A percentile compares a stretch with the other conserved stretches of the same genome.
These are phyloP conservation scores for Miamiensis avidus DNA, from an alignment of 169 alveolate species.

Conservation along the genomic window DNA sequence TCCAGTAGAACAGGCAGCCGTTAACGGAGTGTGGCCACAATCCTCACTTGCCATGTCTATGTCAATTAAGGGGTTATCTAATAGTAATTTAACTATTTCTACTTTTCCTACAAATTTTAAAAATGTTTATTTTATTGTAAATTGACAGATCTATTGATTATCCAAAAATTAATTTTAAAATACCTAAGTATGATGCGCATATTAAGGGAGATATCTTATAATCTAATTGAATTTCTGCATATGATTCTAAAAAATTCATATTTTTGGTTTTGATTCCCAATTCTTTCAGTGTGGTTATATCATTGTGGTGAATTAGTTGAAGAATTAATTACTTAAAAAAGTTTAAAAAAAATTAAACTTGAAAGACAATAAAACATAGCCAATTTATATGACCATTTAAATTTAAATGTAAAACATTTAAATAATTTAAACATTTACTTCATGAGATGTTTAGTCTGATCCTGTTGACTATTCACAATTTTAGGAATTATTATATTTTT, in stretches of 20 bases:
- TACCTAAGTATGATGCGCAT: slow-evolving; percentile 51
- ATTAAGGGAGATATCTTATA: slow-evolving; percentile 55
- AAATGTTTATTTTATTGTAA: no score
- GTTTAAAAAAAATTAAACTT: no score
- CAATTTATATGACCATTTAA: no score
- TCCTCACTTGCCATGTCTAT: slow-evolving; percentile 50
- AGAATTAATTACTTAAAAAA: slow-evolving; percentile 18
- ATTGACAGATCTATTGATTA: no score
- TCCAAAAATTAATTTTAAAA: no score
- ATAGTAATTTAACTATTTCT: slow-evolving; percentile 46
- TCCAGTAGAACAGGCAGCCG: slow-evolving; percentile 54
- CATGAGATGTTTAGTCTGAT: no score
- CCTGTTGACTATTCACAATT: no score
- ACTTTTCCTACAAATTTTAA: neutral
- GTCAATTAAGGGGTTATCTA: slow-evolving; percentile 45
- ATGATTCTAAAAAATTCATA: slow-evolving; percentile 31
- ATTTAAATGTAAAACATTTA: no score
- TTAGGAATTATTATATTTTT: no score
- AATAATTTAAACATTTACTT: no score
- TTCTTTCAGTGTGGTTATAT: slow-evolving; percentile 20
- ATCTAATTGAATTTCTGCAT: slow-evolving; percentile 40
- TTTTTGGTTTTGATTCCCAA: slow-evolving; percentile 20
- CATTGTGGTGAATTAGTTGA: slow-evolving; percentile 26
- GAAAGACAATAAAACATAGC: no score
- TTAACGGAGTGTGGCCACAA: slow-evolving; percentile 49